Evolutionary conservation across 768 basidiomycete genomes (phyloP).

Genomic region (Ramaria sp.): DNA sequence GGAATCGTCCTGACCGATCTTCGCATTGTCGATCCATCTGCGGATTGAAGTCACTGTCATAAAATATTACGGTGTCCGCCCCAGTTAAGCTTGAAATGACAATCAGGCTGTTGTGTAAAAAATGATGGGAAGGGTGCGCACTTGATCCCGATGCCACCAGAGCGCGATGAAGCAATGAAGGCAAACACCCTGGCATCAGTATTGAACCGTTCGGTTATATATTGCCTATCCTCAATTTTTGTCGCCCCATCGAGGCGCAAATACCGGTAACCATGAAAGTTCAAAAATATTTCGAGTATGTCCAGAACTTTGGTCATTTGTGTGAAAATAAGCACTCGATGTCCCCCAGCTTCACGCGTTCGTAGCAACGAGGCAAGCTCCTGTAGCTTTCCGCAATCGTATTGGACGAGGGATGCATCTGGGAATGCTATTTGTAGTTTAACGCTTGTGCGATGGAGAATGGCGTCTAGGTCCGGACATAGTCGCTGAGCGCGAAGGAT

Average conservation of each 20-base stretch:
- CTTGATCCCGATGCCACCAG: conserved; percentile 93
- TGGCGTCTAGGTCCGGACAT: conserved; percentile 45
- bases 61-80: conserved; percentile 94
- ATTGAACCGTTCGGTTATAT: conserved; percentile 81
- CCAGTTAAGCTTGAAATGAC: conserved; percentile 50
- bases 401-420: conserved; percentile 79
- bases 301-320: conserved; percentile 95
- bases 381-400: conserved; percentile 94
- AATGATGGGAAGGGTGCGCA: conserved; percentile 25
- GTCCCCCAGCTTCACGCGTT: conserved; percentile 77
- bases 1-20: conserved; percentile 52
- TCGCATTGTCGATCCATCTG: conserved; percentile 98
- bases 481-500: conserved; percentile 18
- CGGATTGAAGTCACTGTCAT: conserved; percentile 94
- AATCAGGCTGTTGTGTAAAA: not conserved
- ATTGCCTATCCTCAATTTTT: conserved; percentile 89
- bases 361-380: conserved; percentile 69
- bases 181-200: conserved; percentile 69
- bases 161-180: conserved; percentile 79
- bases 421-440: conserved; percentile 92
- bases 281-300: conserved; percentile 88
- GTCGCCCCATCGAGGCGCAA: conserved; percentile 91
- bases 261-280: conserved; percentile 88
- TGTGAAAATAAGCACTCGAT: conserved; percentile 89
- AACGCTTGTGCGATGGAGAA: conserved; percentile 63